Base-by-base conservation (phyloP, 2,329 filamentous ascomycete species). In the Stenocarpella maydis region DNA sequence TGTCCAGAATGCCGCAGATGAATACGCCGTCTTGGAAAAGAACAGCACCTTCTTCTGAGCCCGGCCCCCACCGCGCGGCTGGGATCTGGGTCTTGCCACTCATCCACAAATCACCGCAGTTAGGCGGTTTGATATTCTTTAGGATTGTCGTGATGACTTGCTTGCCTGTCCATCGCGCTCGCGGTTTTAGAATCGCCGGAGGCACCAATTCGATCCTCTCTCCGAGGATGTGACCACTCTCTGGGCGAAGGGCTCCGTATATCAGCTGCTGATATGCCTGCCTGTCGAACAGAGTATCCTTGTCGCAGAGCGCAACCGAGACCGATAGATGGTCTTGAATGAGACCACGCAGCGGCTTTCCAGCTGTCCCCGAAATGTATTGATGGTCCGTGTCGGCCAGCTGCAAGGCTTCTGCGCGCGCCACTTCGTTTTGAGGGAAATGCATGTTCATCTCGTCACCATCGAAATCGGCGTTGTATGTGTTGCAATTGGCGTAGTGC, bases 401-500 rank as follows among this genome's bases (percentile, higher is more conserved):
- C 74, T 94, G 93, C 74, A 97, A 87, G 2, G 96, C 96, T 82
- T 99, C 96, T 2, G 95, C 93, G 74, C 96, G 88, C 19, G 96
- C 96, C 73, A 98, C 86, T 78, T 98, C 97, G 74, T 97, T 98
- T 76, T 99, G 96, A 1, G 96, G 96, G 77, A 99, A 98, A 81
- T 99, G 96, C 95, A 99, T 97, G 80, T 99, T 99, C 96, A 99
- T 99, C 81, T 99, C 96, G 78, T 99, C 96, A 80, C 96, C 96
- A 77, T 99, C 97, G 77, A 99, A 99, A 86, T 99, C 96, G 39
- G 96, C 96, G 76, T 99, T 99, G 85, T 99, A 99, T 0, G 96
- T 98, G 77, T 99, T 99, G 80, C 96, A 98, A 80, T 99, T 99
- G 76, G 96, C 95, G 82, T 99, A 99, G 83, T 99, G 96, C 95